Percentiles rank a stretch among this genome's conserved stretches.
Conservation (phyloP, 2,329 filamentous ascomycete genomes). For the Xylariomycetidae sp. region DNA sequence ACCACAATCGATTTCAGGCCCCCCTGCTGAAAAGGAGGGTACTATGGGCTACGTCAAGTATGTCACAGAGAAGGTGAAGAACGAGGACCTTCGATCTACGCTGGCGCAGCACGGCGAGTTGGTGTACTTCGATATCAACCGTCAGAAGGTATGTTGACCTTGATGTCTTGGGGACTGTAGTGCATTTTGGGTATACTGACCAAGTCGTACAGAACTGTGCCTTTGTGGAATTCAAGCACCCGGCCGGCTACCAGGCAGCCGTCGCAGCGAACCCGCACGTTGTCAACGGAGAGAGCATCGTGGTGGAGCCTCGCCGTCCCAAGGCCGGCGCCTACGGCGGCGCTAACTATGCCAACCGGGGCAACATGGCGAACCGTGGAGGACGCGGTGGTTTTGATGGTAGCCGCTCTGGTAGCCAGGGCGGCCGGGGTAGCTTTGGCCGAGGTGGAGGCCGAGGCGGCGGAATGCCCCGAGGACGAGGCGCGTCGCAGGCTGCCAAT, state of each 20-base stretch:
- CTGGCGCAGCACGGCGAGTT: conserved; percentile 68
- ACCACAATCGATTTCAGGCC: conserved; percentile 56
- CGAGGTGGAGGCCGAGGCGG: conserved; percentile 63
- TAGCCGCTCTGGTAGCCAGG: conserved; percentile 54
- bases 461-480: conserved; percentile 56
- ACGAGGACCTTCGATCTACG: conserved; percentile 62
- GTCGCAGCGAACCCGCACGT: conserved; percentile 78
- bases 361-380: conserved; percentile 52
- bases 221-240: conserved; percentile 85
- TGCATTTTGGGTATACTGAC: conserved; percentile 15
- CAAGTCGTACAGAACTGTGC: conserved; percentile 71
- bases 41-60: conserved; percentile 92
- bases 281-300: conserved; percentile 74
- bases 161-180: conserved; percentile 1
- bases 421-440: conserved; percentile 62
- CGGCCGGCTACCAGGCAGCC: conserved; percentile 77
- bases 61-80: conserved; percentile 81
- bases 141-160: conserved; percentile 62
- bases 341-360: conserved; percentile 59
- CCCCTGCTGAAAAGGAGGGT: conserved; percentile 63
- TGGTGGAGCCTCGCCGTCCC: conserved; percentile 82
- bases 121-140: conserved; percentile 70
- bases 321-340: conserved; percentile 66
- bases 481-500: conserved; percentile 49
- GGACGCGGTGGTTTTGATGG: conserved; percentile 60